Conservation (phyloP, 2,329 filamentous ascomycete genomes). For the Aspergillus aculeatinus region DNA sequence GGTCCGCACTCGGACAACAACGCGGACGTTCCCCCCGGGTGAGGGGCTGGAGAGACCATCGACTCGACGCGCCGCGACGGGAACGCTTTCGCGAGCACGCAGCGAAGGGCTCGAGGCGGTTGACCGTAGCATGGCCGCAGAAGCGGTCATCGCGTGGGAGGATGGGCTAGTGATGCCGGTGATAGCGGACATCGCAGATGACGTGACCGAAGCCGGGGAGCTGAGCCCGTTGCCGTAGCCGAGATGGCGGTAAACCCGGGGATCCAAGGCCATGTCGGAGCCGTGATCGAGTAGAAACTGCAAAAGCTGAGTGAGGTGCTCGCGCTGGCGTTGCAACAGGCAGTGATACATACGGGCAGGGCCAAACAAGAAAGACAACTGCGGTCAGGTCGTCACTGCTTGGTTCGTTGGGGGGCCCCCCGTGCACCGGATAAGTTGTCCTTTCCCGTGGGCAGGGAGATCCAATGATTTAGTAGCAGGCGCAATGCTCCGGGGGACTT, state of each 20-base stretch:
- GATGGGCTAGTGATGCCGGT: slow-evolving; percentile 40
- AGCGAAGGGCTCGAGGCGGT: slow-evolving; percentile 77
- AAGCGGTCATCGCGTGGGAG: slow-evolving; percentile 38
- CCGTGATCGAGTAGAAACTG: slow-evolving; percentile 40
- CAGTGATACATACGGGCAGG: slow-evolving; percentile 43
- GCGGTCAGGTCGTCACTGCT: slow-evolving; percentile 9
- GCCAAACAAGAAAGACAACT: slow-evolving; percentile 20
- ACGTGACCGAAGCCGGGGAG: slow-evolving; percentile 36
- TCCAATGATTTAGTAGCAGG: neutral
- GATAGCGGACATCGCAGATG: slow-evolving; percentile 33
- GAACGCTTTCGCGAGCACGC: slow-evolving; percentile 68
- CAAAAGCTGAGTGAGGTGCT: slow-evolving; percentile 39
- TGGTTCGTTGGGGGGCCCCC: neutral
- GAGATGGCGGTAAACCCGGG: slow-evolving; percentile 41
- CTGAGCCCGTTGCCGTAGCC: slow-evolving; percentile 30
- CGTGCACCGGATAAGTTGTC: neutral
- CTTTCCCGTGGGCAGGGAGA: neutral
- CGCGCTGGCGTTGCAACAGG: slow-evolving; percentile 39
- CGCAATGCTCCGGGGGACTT: neutral
- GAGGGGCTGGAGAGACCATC: slow-evolving; percentile 48
- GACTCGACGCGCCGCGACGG: slow-evolving; percentile 53
- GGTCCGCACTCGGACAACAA: slow-evolving; percentile 76
- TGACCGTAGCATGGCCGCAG: slow-evolving; percentile 48
- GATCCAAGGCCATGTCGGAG: slow-evolving; percentile 43
- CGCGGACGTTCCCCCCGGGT: slow-evolving; percentile 72